Conservation (phyloP, 208 protist species). For the Acanthamoeba triangularis region DNA sequence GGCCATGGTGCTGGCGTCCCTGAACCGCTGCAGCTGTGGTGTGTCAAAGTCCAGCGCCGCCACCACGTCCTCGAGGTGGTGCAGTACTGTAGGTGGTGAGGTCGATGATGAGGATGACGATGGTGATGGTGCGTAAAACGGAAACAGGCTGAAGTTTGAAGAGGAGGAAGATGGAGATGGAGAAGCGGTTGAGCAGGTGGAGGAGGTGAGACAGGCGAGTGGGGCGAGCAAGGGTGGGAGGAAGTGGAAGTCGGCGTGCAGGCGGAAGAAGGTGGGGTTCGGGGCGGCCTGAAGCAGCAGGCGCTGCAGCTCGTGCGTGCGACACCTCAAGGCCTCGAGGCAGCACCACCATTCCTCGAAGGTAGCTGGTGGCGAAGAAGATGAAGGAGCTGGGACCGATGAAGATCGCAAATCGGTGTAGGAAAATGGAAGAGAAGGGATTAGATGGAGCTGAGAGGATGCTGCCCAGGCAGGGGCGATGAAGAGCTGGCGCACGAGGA, state of each 20-base stretch:
- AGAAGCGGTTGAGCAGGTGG: background rate
- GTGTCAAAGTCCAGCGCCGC: background rate
- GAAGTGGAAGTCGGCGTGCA: background rate
- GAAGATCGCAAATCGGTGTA: background rate
- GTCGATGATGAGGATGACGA: background rate
- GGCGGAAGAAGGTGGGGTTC: background rate
- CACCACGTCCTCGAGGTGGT: background rate
- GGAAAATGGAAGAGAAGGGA: slow-evolving; percentile 15
- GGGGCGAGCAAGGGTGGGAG: background rate
- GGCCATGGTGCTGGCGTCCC: background rate
- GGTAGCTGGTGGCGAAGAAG: background rate
- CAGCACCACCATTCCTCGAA: background rate
- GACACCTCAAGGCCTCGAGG: background rate
- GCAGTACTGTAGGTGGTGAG: background rate
- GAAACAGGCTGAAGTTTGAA: too few relatives aligned
- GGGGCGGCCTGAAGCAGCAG: background rate
- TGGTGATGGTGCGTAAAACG: too few relatives aligned
- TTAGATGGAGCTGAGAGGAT: background rate
- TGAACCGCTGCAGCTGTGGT: background rate
- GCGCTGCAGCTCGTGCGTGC: background rate
- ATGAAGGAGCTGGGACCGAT: background rate
- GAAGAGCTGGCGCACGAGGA: background rate
- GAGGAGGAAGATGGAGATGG: too few relatives aligned
- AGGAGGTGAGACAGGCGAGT: background rate
- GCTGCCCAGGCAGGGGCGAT: background rate